A percentile compares a stretch with the other conserved stretches of the same genome.
phyloP scores from a whole-genome alignment of 495 filamentous ascomycete species.

The Tirmania nivea region DNA sequence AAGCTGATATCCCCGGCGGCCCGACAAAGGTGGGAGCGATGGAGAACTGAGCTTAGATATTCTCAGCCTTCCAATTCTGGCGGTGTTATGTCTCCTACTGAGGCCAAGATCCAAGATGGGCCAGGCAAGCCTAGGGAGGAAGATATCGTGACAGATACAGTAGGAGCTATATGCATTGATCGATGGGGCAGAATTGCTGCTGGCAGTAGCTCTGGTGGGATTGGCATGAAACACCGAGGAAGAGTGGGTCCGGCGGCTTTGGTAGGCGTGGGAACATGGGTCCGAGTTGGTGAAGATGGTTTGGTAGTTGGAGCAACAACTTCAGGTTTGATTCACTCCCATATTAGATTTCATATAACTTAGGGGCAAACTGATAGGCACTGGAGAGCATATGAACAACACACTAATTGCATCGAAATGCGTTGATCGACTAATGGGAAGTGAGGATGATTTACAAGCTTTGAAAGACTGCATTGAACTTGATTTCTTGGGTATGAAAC shows the following conservation, averaged over 20 bases:
- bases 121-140: constrained; percentile 16
- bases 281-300: constrained; percentile 12
- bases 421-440: constrained; percentile 16
- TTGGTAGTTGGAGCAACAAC: constrained; percentile 16
- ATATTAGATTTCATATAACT: neutral
- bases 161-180: constrained; percentile 87
- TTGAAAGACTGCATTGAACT: constrained; percentile 14
- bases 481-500: constrained; percentile 19
- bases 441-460: constrained; percentile 14
- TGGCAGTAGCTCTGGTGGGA: constrained; percentile 95
- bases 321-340: constrained; percentile 9
- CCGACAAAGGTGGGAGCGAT: constrained; percentile 48
- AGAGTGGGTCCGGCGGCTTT: constrained; percentile 80
- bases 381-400: constrained; percentile 92
- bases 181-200: constrained; percentile 69
- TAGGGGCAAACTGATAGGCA: constrained; percentile 28
- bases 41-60: constrained; percentile 46
- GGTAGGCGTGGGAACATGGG: constrained; percentile 60
- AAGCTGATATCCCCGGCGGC: constrained; percentile 51
- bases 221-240: constrained; percentile 90
- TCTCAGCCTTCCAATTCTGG: neutral
- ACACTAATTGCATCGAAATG: constrained; percentile 28
- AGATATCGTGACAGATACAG: constrained; percentile 64
- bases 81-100: neutral
- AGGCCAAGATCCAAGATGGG: constrained; percentile 5